Percentiles rank a stretch among this genome's conserved stretches.
These are phyloP conservation scores for Nakaseomyces uthaithaninus DNA, from an alignment of 1,139 yeast species.

Conservation along the genomic window DNA sequence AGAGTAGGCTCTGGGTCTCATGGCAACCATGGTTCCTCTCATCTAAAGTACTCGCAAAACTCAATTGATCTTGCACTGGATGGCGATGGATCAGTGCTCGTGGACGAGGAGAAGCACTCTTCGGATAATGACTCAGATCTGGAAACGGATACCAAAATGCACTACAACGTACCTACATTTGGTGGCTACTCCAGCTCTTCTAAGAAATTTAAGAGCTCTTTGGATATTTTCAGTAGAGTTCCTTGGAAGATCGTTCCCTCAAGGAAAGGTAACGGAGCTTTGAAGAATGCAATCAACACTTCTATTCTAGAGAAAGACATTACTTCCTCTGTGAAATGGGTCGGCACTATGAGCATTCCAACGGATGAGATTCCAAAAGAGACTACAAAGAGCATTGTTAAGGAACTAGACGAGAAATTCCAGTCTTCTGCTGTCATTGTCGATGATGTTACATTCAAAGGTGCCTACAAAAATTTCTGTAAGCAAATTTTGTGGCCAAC, in stretches of 20 bases:
- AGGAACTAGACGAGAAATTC: slow-evolving; percentile 41
- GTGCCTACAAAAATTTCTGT: slow-evolving; percentile 84
- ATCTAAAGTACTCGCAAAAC: not conserved
- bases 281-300: slow-evolving; percentile 72
- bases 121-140: slow-evolving; percentile 13
- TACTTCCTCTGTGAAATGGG: slow-evolving; percentile 54
- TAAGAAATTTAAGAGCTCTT: slow-evolving; percentile 36
- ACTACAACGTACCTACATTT: slow-evolving; percentile 50
- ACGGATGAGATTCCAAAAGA: slow-evolving; percentile 64
- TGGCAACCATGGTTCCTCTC: slow-evolving; percentile 2
- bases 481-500: slow-evolving; percentile 97
- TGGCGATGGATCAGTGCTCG: slow-evolving; percentile 10
- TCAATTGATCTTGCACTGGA: slow-evolving; percentile 15
- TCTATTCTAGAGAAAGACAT: slow-evolving; percentile 45
- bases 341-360: slow-evolving; percentile 87
- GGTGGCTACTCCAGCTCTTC: slow-evolving; percentile 61
- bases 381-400: slow-evolving; percentile 45
- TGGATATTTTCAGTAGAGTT: slow-evolving; percentile 57
- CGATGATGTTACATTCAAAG: slow-evolving; percentile 71
- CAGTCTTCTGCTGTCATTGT: slow-evolving; percentile 62
- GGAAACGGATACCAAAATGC: slow-evolving; percentile 18
- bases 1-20: slow-evolving; percentile 11
- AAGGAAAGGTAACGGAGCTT: slow-evolving; percentile 80
- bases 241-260: slow-evolving; percentile 69
- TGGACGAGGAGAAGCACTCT: slow-evolving; percentile 6